A percentile compares a stretch with the other conserved stretches of the same genome.
Conservation (phyloP, 1,284 basidiomycete genomes). For the Leccinum griseonigrum region DNA sequence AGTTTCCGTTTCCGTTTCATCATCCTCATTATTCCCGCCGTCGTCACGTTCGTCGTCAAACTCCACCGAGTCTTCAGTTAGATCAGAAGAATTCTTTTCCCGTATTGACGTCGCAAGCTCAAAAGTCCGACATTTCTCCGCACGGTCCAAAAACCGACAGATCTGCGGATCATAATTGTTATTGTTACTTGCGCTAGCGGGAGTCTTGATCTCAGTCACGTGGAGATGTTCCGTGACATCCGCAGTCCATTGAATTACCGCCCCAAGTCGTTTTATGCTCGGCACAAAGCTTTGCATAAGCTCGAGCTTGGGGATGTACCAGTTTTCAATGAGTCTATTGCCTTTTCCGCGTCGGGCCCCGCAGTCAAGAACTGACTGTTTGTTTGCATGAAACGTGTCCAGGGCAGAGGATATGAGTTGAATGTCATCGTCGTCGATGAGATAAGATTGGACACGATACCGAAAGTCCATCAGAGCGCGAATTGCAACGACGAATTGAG, state of each 20-base stretch:
- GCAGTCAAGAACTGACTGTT: neutral
- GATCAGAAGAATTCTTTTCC: neutral
- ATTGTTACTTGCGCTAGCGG: neutral
- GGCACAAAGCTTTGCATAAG: neutral
- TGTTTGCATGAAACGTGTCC: neutral
- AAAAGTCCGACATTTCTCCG: neutral
- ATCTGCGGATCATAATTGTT: neutral
- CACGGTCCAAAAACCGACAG: neutral
- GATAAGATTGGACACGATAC: neutral
- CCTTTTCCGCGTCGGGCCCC: neutral
- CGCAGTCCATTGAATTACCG: neutral
- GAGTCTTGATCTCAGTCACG: neutral
- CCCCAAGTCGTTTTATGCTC: neutral
- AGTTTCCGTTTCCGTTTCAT: neutral
- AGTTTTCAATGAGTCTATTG: neutral
- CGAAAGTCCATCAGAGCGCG: neutral
- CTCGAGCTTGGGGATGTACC: neutral
- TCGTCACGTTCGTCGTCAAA: neutral
- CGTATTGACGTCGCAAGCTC: neutral
- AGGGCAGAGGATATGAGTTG: neutral
- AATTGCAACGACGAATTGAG: neutral
- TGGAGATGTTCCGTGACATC: neutral
- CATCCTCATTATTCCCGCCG: neutral
- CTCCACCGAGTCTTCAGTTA: neutral
- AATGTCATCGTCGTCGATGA: neutral